phyloP scores from a whole-genome alignment of 1,284 basidiomycete species.

The Pseudomicrostroma phylloplanum region DNA sequence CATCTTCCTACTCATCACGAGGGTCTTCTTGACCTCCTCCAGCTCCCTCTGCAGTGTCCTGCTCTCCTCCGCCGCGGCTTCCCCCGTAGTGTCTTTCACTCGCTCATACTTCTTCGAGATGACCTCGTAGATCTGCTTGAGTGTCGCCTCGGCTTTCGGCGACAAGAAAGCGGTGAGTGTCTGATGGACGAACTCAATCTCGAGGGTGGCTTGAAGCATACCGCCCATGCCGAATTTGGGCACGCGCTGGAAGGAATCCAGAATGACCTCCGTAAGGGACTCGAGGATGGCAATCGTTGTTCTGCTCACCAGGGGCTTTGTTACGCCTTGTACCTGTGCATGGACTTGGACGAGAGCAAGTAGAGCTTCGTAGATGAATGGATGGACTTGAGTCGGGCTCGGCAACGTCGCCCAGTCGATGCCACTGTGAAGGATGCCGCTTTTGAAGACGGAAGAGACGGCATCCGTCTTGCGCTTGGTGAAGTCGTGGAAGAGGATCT shows the following conservation, averaged over 20 bases:
- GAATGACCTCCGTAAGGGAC: constrained; percentile 70
- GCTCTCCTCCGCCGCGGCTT: constrained; percentile 6
- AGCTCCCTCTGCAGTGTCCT: constrained; percentile 57
- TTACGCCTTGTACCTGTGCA: constrained; percentile 75
- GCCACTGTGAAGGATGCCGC: constrained; percentile 68
- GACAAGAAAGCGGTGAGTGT: constrained; percentile 82
- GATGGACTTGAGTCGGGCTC: constrained; percentile 73
- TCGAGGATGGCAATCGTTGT: constrained; percentile 77
- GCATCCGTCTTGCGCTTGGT: constrained; percentile 67
- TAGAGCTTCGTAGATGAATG: constrained; percentile 85
- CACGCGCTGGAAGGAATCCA: constrained; percentile 77
- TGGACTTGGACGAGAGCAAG: constrained; percentile 85
- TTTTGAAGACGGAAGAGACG: constrained; percentile 65
- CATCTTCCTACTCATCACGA: constrained; percentile 76
- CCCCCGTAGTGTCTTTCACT: not conserved
- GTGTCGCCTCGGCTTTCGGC: constrained; percentile 67
- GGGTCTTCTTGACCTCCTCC: constrained; percentile 81
- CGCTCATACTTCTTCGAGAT: constrained; percentile 76
- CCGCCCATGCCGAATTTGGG: constrained; percentile 92
- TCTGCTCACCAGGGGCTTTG: constrained; percentile 69
- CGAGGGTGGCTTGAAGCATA: constrained; percentile 93
- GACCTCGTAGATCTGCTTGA: constrained; percentile 85
- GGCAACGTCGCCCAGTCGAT: constrained; percentile 89
- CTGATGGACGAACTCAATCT: constrained; percentile 98
- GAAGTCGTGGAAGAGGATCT: constrained; percentile 78